Base-by-base conservation (phyloP, 371 early-diverging fungal species). In the Capillidium rhysosporum region DNA sequence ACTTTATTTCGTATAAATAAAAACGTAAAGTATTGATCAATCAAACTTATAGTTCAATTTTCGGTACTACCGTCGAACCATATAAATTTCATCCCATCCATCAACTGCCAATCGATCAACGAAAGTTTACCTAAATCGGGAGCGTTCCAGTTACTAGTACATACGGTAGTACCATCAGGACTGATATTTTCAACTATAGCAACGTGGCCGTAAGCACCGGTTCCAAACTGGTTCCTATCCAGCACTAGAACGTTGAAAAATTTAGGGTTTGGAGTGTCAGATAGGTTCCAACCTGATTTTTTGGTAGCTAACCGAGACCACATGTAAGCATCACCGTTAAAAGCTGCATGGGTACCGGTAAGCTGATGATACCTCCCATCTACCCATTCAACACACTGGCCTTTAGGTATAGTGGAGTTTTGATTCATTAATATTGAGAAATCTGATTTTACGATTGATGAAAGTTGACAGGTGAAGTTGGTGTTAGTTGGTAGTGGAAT, bases 331-430 rank as follows among this genome's bases (percentile, higher is more conserved):
- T 56, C 56, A 24, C 41, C 46, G 25, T 34, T 38, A 14, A 46
- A 56, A 21, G 30, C 39, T 16, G 24, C 48, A n/a, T 56, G 46
- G 8, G 26, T 4, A 4, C 56, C 56, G 23, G 46, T 46, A 21
- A 56, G 56, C 18, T 56, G 47, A 2, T 46, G n/a, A 28, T 56
- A 56, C 23, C 56, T 30, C 1, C 41, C 56, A 38, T 56, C 56
- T 12, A 40, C 49, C 56, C 56, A 56, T 34, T 56, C 56, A 5
- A 48, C 47, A 47, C 56, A 56, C 38, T 56, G 56, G 1, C 56
- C 56, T 14, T 38, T 46, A 16, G 52, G 47, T 29, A 8, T 31
- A 54, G 43, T 18, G 43, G 55, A 25, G 30, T 20, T 20, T 24
- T 40, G 21, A 23, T 40, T 25, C 41, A 52, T 40, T 12, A 34